Conservation (phyloP, 148 eudicot species). For the Camellia japonica region DNA sequence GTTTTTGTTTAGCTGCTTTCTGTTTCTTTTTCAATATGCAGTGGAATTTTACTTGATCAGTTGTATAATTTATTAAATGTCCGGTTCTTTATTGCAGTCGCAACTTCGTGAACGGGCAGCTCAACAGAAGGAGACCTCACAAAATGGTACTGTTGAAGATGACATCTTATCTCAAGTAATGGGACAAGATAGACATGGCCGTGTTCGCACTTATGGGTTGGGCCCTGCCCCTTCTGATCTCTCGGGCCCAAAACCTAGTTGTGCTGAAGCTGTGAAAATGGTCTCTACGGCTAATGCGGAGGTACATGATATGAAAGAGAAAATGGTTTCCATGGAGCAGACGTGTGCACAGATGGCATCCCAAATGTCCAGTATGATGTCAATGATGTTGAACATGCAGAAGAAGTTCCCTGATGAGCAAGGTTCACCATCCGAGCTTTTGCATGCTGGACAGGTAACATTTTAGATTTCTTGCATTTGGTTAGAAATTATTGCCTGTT, state of each 20-base stretch:
- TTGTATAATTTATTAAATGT: neutral
- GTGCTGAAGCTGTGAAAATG: conserved; percentile 29
- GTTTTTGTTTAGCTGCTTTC: neutral
- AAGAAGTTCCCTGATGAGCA: neutral
- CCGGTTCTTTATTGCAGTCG: conserved; percentile 24
- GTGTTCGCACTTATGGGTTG: conserved; percentile 22
- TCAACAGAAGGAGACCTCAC: conserved; percentile 20
- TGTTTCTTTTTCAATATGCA: neutral
- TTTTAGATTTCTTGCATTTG: neutral
- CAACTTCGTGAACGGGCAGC: conserved; percentile 27
- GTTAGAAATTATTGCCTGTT: neutral
- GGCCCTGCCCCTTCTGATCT: conserved; percentile 19
- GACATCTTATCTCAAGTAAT: conserved; percentile 28
- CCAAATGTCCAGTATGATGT: conserved; percentile 47
- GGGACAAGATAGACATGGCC: conserved; percentile 30
- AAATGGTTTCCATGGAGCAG: conserved; percentile 38
- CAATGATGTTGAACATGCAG: conserved; percentile 40
- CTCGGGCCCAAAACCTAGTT: conserved; percentile 15
- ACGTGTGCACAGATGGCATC: conserved; percentile 44
- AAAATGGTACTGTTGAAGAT: conserved; percentile 13
- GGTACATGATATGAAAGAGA: conserved; percentile 43
- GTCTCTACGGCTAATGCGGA: conserved; percentile 32
- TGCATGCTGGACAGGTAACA: neutral
- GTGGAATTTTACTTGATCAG: neutral
- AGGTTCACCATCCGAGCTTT: conserved; percentile 6